These are phyloP conservation scores for Aspergillus coremiiformis DNA, from an alignment of 495 filamentous ascomycete genomes.

Conservation along the genomic window DNA sequence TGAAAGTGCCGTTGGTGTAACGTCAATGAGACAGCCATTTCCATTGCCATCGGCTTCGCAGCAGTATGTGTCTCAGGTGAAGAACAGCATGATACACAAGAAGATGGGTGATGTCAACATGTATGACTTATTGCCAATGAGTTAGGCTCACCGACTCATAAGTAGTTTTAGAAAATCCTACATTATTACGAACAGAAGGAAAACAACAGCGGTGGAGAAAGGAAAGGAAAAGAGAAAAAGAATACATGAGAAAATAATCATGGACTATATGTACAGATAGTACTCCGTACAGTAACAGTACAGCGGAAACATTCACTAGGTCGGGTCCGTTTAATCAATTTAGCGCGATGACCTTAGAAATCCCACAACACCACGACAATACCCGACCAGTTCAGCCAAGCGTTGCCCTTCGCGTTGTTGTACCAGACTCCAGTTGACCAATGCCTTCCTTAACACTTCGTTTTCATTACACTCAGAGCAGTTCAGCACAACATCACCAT, in stretches of 20 bases:
- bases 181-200: neutral
- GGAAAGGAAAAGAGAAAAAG: too few relatives aligned
- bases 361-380: constrained; percentile 78
- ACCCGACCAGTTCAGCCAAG: constrained; percentile 70
- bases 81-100: neutral
- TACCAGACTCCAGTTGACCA: constrained; percentile 57
- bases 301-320: neutral
- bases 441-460: constrained; percentile 40
- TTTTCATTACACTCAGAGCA: constrained; percentile 38
- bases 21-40: neutral
- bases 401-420: constrained; percentile 63
- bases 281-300: too few relatives aligned
- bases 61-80: neutral
- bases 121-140: neutral
- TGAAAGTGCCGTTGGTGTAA: neutral
- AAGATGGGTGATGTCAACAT: neutral
- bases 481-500: constrained; percentile 51
- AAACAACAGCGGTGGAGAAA: neutral
- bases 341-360: constrained; percentile 64
- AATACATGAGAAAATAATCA: too few relatives aligned
- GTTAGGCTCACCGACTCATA: neutral
- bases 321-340: neutral
- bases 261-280: too few relatives aligned
- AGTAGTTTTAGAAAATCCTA: neutral
- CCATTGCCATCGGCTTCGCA: neutral